Evolutionary conservation across 2,329 filamentous ascomycete genomes (phyloP).

Genomic region (Colletotrichum euphorbiae): DNA sequence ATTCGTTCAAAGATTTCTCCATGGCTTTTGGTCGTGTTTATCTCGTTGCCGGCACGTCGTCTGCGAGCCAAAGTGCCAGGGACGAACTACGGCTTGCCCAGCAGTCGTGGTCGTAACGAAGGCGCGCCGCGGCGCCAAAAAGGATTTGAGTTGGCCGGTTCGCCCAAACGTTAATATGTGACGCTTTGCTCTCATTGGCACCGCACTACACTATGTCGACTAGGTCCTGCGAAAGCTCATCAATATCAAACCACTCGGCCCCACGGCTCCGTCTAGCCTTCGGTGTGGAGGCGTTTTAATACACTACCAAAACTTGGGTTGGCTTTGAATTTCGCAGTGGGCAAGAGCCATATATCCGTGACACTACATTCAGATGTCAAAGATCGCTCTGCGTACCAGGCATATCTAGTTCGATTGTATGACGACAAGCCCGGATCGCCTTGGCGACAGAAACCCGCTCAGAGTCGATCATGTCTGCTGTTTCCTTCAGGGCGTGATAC

Average conservation of each 20-base stretch:
- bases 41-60: slow-evolving; percentile 18
- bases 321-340: not conserved
- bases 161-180: not conserved
- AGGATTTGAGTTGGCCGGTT: slow-evolving; percentile 8
- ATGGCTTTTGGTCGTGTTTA: slow-evolving; percentile 14
- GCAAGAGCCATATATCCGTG: slow-evolving; percentile 20
- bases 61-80: slow-evolving; percentile 10
- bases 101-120: not conserved
- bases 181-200: slow-evolving; percentile 13
- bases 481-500: no score
- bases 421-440: slow-evolving; percentile 13
- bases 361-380: slow-evolving; percentile 12
- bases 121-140: no score
- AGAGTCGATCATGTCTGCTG: slow-evolving; percentile 12
- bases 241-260: slow-evolving; percentile 35
- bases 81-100: slow-evolving; percentile 13
- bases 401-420: not conserved
- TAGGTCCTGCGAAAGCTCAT: slow-evolving; percentile 21
- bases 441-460: not conserved
- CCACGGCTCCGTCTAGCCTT: slow-evolving; percentile 24
- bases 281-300: slow-evolving; percentile 17
- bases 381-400: not conserved
- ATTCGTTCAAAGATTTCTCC: slow-evolving; percentile 1
- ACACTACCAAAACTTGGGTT: not conserved
- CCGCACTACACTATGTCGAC: no score